Percentiles rank a stretch among this genome's conserved stretches.
Evolutionary conservation across 345 rosid genomes (phyloP).

Genomic region (Microthlaspi erraticum): DNA sequence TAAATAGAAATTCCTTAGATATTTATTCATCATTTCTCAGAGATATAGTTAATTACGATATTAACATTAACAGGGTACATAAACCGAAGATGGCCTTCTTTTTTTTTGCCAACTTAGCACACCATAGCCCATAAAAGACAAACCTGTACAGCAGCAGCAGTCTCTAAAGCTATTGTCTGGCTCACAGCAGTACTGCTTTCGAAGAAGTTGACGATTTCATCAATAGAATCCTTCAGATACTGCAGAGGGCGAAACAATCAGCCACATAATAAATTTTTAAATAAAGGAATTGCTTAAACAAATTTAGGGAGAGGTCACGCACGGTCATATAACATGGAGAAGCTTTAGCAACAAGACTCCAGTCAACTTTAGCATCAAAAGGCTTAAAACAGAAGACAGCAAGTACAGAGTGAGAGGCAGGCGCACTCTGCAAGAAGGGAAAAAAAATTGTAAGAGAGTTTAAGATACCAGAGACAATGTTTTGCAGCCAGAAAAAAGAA

Average conservation of each 20-base stretch:
- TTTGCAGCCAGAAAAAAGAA: constrained; percentile 21
- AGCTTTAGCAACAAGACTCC: constrained; percentile 96
- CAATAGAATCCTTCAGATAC: constrained; percentile 91
- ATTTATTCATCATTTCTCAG: constrained; percentile 19
- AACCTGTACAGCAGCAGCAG: constrained; percentile 99
- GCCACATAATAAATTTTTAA: neutral
- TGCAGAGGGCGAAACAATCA: constrained; percentile 47
- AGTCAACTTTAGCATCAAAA: constrained; percentile 90
- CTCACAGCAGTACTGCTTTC: constrained; percentile 80
- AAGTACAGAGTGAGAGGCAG: constrained; percentile 68
- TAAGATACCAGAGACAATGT: constrained; percentile 30
- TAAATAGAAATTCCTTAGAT: constrained; percentile 11
- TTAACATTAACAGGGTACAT: constrained; percentile 29
- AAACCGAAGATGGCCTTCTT: neutral
- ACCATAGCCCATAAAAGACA: constrained; percentile 36
- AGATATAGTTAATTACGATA: constrained; percentile 6
- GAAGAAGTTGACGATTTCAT: constrained; percentile 78
- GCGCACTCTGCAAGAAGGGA: constrained; percentile 81
- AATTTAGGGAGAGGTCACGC: constrained; percentile 44
- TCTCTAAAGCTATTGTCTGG: constrained; percentile 91
- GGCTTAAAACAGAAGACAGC: constrained; percentile 93
- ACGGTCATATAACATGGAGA: constrained; percentile 98
- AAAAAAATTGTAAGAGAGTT: constrained; percentile 15
- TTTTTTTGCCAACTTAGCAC: constrained; percentile 21
- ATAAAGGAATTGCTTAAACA: constrained; percentile 8